Conservation (phyloP, 257 asterid species). For the Nicotiana tabacum region DNA sequence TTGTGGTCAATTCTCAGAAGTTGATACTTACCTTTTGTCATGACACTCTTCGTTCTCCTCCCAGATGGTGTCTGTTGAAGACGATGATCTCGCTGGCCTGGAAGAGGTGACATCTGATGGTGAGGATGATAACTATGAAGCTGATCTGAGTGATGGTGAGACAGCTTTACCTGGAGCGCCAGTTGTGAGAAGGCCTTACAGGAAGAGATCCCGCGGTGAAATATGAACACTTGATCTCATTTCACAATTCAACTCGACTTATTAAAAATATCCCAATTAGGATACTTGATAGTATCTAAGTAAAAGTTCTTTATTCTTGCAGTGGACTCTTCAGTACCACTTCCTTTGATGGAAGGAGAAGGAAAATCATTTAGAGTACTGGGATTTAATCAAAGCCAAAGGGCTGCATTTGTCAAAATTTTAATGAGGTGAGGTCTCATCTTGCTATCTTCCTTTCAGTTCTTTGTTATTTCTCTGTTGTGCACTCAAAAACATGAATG, state of each 20-base stretch:
- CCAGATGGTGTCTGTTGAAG: conserved; percentile 97
- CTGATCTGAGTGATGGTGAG: conserved; percentile 86
- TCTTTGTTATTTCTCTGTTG: conserved; percentile 6
- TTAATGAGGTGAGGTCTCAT: conserved; percentile 29
- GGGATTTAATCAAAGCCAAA: conserved; percentile 89
- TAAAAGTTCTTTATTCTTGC: neutral
- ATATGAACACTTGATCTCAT: conserved; percentile 12
- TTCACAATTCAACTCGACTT: neutral
- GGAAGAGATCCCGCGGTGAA: conserved; percentile 76
- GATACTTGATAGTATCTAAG: conserved; percentile 7
- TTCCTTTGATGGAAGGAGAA: conserved; percentile 97
- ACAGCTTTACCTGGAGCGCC: conserved; percentile 62
- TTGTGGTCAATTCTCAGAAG: neutral
- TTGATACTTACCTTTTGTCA: neutral
- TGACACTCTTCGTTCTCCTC: conserved; percentile 21
- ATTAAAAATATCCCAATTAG: neutral
- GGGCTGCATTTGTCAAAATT: conserved; percentile 82
- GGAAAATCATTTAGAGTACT: conserved; percentile 78
- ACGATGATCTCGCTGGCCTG: conserved; percentile 94
- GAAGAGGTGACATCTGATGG: conserved; percentile 96
- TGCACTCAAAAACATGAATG: conserved; percentile 4
- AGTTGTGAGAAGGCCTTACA: conserved; percentile 52
- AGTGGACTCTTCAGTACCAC: conserved; percentile 62
- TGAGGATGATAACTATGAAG: conserved; percentile 95
- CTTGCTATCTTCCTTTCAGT: conserved; percentile 5